Conservation (phyloP, 1,139 yeast species). For the Debaryomyces sp. region DNA sequence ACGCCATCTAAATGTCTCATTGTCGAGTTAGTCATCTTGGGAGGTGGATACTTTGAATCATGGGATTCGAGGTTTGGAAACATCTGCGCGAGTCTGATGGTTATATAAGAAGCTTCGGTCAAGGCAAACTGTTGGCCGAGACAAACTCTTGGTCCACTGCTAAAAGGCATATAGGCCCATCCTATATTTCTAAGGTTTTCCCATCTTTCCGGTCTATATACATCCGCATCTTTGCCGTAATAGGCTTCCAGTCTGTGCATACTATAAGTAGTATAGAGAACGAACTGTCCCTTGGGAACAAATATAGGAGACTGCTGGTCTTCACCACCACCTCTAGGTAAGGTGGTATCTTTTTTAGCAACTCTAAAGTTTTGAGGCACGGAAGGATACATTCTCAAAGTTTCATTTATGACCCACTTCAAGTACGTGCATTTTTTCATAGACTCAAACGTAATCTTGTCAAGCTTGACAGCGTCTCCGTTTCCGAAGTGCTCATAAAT, state of each 20-base stretch:
- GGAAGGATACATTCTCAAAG: conserved; percentile 54
- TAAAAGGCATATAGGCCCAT: conserved; percentile 48
- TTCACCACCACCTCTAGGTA: conserved; percentile 58
- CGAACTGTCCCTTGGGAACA: conserved; percentile 43
- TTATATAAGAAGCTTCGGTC: conserved; percentile 43
- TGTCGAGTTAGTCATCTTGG: conserved; percentile 22
- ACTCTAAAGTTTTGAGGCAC: conserved; percentile 53
- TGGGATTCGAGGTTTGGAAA: conserved; percentile 12
- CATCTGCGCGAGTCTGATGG: conserved; percentile 35
- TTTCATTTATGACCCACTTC: conserved; percentile 50
- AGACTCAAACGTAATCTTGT: conserved; percentile 41
- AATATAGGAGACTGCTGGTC: conserved; percentile 45
- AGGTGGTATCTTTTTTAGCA: conserved; percentile 45
- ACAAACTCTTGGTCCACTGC: conserved; percentile 48
- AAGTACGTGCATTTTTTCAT: conserved; percentile 53
- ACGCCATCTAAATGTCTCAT: conserved; percentile 24
- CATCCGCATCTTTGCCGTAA: conserved; percentile 52
- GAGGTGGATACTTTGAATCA: conserved; percentile 22
- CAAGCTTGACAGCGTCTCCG: conserved; percentile 16
- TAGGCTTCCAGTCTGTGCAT: conserved; percentile 41
- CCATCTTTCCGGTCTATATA: conserved; percentile 56
- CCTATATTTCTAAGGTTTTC: conserved; percentile 35
- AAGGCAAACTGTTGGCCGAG: conserved; percentile 51
- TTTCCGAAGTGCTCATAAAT: conserved; percentile 32
- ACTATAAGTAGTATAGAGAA: conserved; percentile 40